These are phyloP conservation scores for Plantago coronopus DNA, from an alignment of 305 asterid genomes.

Conservation along the genomic window DNA sequence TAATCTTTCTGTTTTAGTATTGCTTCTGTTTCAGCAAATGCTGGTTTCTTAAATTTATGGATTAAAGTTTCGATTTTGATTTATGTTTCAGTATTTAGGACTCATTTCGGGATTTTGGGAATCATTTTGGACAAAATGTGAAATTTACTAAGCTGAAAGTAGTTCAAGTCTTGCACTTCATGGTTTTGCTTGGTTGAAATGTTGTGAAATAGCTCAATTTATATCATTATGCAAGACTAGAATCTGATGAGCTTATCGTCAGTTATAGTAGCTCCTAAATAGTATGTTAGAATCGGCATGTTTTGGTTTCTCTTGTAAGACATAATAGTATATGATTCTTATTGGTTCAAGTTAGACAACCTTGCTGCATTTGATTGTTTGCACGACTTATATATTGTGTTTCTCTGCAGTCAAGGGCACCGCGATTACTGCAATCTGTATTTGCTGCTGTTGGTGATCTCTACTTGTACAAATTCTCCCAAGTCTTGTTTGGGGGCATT, in stretches of 20 bases:
- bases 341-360: background rate
- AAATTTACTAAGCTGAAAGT: too few relatives aligned
- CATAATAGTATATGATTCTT: too few relatives aligned
- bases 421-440: slow-evolving; percentile 70
- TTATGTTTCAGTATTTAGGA: too few relatives aligned
- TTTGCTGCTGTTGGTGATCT: slow-evolving; percentile 80
- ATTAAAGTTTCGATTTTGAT: too few relatives aligned
- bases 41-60: too few relatives aligned
- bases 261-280: background rate
- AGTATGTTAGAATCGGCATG: background rate
- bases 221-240: too few relatives aligned
- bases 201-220: too few relatives aligned
- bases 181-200: too few relatives aligned
- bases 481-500: slow-evolving; percentile 51
- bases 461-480: slow-evolving; percentile 64
- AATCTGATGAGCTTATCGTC: too few relatives aligned
- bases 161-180: too few relatives aligned
- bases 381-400: background rate
- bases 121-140: too few relatives aligned
- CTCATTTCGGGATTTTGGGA: too few relatives aligned
- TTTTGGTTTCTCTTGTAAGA: background rate
- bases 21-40: background rate
- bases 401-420: slow-evolving; percentile 64
- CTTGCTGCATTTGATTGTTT: background rate
- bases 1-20: slow-evolving; percentile 22